These are phyloP conservation scores for Colletotrichum phormii DNA, from an alignment of 2,329 filamentous ascomycete species.

Conservation along the genomic window DNA sequence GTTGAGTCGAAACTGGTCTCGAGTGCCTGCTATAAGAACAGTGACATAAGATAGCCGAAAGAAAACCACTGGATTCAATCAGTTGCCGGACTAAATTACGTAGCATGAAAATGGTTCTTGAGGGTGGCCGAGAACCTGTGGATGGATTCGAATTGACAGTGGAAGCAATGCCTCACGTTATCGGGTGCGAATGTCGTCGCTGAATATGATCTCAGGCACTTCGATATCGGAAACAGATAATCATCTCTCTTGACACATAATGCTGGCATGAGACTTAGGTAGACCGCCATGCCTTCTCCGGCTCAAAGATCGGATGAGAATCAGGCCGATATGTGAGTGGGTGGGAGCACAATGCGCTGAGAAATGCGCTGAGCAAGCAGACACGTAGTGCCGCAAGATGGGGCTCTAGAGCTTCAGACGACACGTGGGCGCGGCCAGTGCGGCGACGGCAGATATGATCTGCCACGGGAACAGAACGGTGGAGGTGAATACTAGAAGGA, in stretches of 20 bases:
- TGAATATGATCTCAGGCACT: not conserved
- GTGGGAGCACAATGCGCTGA: slow-evolving; percentile 5
- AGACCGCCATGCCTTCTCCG: not conserved
- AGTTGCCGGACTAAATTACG: no score
- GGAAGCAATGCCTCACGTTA: not conserved
- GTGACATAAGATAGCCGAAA: not conserved
- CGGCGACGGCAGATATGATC: slow-evolving; percentile 1
- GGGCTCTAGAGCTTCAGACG: not conserved
- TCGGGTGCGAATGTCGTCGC: no score
- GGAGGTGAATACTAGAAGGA: not conserved
- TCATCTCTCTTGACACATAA: not conserved
- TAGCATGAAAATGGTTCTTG: not conserved
- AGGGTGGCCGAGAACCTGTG: not conserved
- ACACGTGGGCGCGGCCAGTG: not conserved
- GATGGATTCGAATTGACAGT: not conserved
- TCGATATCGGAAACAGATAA: not conserved
- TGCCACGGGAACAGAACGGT: not conserved
- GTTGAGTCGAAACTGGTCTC: no score
- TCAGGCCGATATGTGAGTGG: slow-evolving; percentile 10
- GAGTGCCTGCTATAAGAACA: not conserved
- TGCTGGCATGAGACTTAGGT: not conserved
- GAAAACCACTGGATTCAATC: not conserved
- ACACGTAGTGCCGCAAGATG: not conserved
- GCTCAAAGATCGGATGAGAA: slow-evolving; percentile 23
- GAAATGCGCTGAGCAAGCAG: not conserved